phyloP scores from a whole-genome alignment of 768 basidiomycete species.

The Suillus ampliporus region DNA sequence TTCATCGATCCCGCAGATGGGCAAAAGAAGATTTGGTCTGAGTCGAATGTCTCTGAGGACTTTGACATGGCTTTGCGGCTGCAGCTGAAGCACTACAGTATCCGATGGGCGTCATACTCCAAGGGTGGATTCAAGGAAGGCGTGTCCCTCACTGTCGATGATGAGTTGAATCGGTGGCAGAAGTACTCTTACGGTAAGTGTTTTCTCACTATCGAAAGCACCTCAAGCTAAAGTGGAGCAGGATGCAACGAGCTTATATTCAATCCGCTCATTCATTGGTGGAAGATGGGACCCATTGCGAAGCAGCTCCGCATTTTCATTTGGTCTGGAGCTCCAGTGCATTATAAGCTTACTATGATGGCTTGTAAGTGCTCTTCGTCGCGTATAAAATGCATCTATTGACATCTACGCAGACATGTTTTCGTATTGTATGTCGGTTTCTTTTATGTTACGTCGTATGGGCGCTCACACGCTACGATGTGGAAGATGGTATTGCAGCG shows the following conservation, averaged over 20 bases:
- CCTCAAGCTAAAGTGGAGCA: conserved; percentile 25
- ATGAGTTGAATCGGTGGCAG: conserved; percentile 89
- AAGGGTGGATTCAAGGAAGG: conserved; percentile 90
- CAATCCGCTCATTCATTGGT: conserved; percentile 80
- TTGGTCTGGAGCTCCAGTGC: conserved; percentile 72
- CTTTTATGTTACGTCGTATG: neutral
- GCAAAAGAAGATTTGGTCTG: conserved; percentile 59
- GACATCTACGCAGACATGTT: conserved; percentile 44
- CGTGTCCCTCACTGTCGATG: conserved; percentile 82
- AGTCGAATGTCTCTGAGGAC: conserved; percentile 64
- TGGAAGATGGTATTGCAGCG: conserved; percentile 62
- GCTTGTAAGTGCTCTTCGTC: conserved; percentile 53
- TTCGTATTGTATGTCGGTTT: conserved; percentile 44
- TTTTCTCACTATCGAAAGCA: conserved; percentile 42
- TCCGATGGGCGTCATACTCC: conserved; percentile 79
- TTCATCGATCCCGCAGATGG: conserved; percentile 58
- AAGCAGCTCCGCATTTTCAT: conserved; percentile 73
- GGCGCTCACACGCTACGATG: neutral
- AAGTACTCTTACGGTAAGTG: conserved; percentile 73
- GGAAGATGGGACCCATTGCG: conserved; percentile 75
- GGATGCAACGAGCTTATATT: conserved; percentile 82
- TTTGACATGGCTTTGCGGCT: conserved; percentile 62
- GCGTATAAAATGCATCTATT: neutral
- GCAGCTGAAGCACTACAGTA: conserved; percentile 12
- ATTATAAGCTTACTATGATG: conserved; percentile 81